phyloP scores from a whole-genome alignment of 192 early-diverging fungal species.

The Spizellomyces punctatus region DNA sequence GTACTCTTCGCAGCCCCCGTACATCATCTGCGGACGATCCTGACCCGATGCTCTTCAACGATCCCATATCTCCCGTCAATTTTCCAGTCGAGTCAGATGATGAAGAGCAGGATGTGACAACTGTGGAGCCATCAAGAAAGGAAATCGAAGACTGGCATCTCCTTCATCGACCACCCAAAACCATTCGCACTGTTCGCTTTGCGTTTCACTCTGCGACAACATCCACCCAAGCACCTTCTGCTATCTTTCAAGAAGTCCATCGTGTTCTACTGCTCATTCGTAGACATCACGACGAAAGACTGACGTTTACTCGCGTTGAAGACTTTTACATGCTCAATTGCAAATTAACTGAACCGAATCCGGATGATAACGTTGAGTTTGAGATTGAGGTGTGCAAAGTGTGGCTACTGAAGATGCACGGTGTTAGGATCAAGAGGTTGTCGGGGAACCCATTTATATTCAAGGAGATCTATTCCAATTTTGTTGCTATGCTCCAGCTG shows the following conservation, averaged over 20 bases:
- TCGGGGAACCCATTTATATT: conserved; percentile 52
- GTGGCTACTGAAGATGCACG: conserved; percentile 62
- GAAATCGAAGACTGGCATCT: conserved; percentile 65
- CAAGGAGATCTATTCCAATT: conserved; percentile 53
- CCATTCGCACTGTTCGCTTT: conserved; percentile 56
- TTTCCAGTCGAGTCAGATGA: conserved; percentile 16
- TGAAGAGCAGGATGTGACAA: conserved; percentile 20
- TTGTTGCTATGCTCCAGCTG: conserved; percentile 30
- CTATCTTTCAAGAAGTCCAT: conserved; percentile 65
- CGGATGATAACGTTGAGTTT: conserved; percentile 49
- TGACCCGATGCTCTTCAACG: conserved; percentile 33
- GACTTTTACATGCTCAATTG: conserved; percentile 58
- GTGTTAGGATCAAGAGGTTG: conserved; percentile 56
- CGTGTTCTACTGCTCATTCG: conserved; percentile 46
- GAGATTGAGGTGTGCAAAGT: conserved; percentile 69
- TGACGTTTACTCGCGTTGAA: conserved; percentile 41
- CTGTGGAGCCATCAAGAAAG: conserved; percentile 40
- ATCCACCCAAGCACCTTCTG: conserved; percentile 44
- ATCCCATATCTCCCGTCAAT: conserved; percentile 5
- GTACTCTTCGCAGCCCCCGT: not conserved
- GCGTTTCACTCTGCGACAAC: conserved; percentile 52
- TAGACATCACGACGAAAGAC: conserved; percentile 22
- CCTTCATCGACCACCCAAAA: conserved; percentile 54
- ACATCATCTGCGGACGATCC: conserved; percentile 25
- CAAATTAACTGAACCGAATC: conserved; percentile 30